These are phyloP conservation scores for Chara braunii DNA, from an alignment of 139 green algal genomes.

Conservation along the genomic window DNA sequence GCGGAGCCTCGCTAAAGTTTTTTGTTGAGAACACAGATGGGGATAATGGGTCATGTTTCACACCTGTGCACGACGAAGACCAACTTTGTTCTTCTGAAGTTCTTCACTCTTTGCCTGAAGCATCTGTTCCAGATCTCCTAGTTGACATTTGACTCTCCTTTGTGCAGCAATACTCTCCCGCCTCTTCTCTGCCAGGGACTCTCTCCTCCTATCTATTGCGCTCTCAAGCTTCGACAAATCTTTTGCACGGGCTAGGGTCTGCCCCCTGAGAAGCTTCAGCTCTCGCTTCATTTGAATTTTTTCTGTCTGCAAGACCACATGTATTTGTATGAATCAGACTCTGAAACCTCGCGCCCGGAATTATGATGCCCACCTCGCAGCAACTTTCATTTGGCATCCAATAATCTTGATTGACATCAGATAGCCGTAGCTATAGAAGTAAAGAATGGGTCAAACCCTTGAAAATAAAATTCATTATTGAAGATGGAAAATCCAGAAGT, in stretches of 20 bases:
- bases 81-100: too few relatives aligned
- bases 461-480: too few relatives aligned
- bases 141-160: too few relatives aligned
- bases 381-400: not conserved
- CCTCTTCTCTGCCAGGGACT: constrained; percentile 9
- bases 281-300: constrained; percentile 71
- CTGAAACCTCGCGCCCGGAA: constrained; percentile 9
- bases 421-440: too few relatives aligned
- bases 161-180: not conserved
- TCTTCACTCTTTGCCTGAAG: too few relatives aligned
- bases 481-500: too few relatives aligned
- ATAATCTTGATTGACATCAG: not conserved
- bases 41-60: too few relatives aligned
- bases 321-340: not conserved
- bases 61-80: too few relatives aligned
- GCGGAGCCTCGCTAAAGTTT: too few relatives aligned
- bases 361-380: not conserved
- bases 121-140: too few relatives aligned
- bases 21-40: too few relatives aligned
- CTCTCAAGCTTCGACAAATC: constrained; percentile 70
- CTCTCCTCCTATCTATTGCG: constrained; percentile 42
- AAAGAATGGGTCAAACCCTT: too few relatives aligned
- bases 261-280: constrained; percentile 56
- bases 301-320: constrained; percentile 45
- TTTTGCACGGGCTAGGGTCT: constrained; percentile 58